These are phyloP conservation scores for Cercophora scortea DNA, from an alignment of 495 filamentous ascomycete species.

Conservation along the genomic window DNA sequence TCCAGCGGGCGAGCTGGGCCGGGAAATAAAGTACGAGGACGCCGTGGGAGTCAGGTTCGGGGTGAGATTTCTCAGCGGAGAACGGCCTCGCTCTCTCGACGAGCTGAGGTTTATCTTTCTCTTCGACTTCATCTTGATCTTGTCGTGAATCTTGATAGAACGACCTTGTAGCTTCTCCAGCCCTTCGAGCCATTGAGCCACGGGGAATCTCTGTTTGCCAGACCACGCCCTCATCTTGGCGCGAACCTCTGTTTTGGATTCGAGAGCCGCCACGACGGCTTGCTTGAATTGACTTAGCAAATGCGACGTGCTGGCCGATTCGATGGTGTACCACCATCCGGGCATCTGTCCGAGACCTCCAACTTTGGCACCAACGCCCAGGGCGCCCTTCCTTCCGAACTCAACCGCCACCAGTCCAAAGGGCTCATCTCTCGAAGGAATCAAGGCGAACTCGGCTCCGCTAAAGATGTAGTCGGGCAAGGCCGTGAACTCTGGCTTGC, in stretches of 20 bases:
- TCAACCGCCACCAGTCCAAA: slow-evolving; percentile 72
- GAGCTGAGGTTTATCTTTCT: neutral
- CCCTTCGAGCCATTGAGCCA: slow-evolving; percentile 56
- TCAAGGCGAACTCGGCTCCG: slow-evolving; percentile 67
- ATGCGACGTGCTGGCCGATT: slow-evolving; percentile 61
- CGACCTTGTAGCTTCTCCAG: slow-evolving; percentile 52
- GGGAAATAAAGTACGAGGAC: neutral
- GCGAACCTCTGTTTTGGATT: slow-evolving; percentile 47
- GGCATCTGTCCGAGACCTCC: slow-evolving; percentile 69
- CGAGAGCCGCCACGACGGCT: slow-evolving; percentile 57
- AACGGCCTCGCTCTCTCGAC: neutral
- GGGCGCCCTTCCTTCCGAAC: slow-evolving; percentile 67
- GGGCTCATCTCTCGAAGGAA: slow-evolving; percentile 67
- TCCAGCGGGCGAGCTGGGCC: neutral
- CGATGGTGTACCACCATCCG: slow-evolving; percentile 61
- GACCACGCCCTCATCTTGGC: slow-evolving; percentile 66
- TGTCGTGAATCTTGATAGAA: slow-evolving; percentile 23
- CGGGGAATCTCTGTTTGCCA: slow-evolving; percentile 65
- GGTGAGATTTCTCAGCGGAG: neutral
- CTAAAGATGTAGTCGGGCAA: slow-evolving; percentile 66
- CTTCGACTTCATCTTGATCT: slow-evolving; percentile 5
- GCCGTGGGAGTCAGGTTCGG: neutral
- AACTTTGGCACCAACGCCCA: slow-evolving; percentile 62
- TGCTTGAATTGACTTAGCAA: slow-evolving; percentile 63
- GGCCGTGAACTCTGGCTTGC: slow-evolving; percentile 64